These are phyloP conservation scores for Nakazawaea wyomingensis DNA, from an alignment of 805 yeast genomes.

Conservation along the genomic window DNA sequence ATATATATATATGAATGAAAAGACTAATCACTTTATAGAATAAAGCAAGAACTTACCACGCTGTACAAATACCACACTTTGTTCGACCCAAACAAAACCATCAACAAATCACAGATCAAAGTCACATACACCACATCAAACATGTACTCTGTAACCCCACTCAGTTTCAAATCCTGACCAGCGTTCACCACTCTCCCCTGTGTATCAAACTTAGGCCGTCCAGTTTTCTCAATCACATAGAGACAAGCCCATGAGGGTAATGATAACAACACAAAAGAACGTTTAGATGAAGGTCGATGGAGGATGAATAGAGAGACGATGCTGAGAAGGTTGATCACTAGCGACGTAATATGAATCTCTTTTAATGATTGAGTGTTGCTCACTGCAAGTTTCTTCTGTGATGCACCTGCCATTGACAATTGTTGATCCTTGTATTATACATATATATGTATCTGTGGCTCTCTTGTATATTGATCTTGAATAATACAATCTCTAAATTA, in stretches of 20 bases:
- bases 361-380: slow-evolving; percentile 25
- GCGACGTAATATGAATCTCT: slow-evolving; percentile 30
- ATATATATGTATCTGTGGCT: background rate
- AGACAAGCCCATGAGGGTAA: slow-evolving; percentile 40
- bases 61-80: slow-evolving; percentile 54
- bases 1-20: no score
- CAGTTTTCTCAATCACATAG: slow-evolving; percentile 51
- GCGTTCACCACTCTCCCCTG: slow-evolving; percentile 41
- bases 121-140: slow-evolving; percentile 68
- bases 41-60: slow-evolving; percentile 21
- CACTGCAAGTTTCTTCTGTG: slow-evolving; percentile 32
- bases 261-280: slow-evolving; percentile 37
- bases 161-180: slow-evolving; percentile 57
- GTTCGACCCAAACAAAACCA: slow-evolving; percentile 49
- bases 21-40: background rate
- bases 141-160: slow-evolving; percentile 68
- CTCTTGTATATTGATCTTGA: no score
- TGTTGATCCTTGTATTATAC: background rate
- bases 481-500: no score
- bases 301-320: slow-evolving; percentile 33
- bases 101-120: slow-evolving; percentile 48
- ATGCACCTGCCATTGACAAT: slow-evolving; percentile 30
- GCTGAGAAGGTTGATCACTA: slow-evolving; percentile 32
- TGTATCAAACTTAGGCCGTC: slow-evolving; percentile 48
- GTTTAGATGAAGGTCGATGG: slow-evolving; percentile 40